Evolutionary conservation across 176 grass and related monocot species (phyloP).

Genomic region (Bromus sterilis): DNA sequence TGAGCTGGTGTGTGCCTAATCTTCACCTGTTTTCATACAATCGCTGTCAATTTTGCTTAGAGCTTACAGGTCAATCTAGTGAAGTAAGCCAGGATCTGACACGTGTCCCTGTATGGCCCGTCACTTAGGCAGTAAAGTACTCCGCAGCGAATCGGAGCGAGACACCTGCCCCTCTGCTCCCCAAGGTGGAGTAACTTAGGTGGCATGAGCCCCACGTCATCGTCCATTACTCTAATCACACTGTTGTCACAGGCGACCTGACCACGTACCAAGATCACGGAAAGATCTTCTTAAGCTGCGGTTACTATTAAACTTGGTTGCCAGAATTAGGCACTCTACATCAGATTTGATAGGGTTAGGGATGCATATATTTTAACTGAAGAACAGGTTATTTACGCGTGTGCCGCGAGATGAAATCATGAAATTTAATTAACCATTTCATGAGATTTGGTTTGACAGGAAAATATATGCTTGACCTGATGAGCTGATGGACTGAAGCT

Average conservation of each 20-base stretch:
- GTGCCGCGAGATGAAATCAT: too few species aligned
- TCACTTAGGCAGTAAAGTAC: background rate
- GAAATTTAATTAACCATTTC: too few species aligned
- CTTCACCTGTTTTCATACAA: background rate
- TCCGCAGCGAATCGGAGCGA: rapidly evolving
- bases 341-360: background rate
- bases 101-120: background rate
- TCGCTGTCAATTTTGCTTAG: background rate
- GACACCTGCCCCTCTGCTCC: conserved; percentile 19
- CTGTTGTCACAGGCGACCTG: background rate
- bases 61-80: background rate
- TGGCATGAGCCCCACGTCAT: conserved; percentile 23
- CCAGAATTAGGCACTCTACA: background rate
- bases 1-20: background rate
- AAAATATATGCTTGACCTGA: background rate
- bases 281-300: background rate
- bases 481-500: background rate
- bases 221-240: background rate
- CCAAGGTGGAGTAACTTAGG: background rate
- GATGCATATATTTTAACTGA: background rate
- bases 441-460: background rate
- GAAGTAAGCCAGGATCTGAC: background rate
- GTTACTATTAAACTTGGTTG: conserved; percentile 9
- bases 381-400: too few species aligned
- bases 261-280: background rate